These are phyloP conservation scores for Suillus ampliporus DNA, from an alignment of 768 basidiomycete genomes.

Conservation along the genomic window DNA sequence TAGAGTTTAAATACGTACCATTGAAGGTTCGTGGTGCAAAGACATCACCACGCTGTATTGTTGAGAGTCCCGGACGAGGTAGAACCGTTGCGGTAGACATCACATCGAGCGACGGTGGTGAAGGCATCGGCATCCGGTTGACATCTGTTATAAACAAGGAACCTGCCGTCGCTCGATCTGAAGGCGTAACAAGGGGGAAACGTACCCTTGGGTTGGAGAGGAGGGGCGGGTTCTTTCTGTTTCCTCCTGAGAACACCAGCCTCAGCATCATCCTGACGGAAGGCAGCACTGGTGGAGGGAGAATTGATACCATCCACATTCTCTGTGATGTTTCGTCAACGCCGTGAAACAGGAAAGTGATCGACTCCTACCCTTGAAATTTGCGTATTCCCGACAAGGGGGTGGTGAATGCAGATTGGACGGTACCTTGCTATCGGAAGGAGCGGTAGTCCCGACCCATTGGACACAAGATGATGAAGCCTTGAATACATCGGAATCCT, in stretches of 20 bases:
- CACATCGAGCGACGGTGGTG: background rate
- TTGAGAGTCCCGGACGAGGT: background rate
- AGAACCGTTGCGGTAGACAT: background rate
- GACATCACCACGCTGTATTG: background rate
- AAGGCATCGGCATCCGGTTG: background rate
- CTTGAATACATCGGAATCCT: background rate
- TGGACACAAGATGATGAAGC: background rate
- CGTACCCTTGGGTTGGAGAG: background rate
- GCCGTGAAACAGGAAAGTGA: background rate
- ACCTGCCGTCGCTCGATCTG: background rate
- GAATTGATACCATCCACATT: background rate
- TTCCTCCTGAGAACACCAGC: background rate
- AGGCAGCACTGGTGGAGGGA: background rate
- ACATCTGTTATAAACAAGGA: background rate
- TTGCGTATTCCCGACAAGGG: background rate
- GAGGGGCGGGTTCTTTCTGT: background rate
- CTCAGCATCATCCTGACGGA: background rate
- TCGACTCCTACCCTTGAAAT: slow-evolving; percentile 1
- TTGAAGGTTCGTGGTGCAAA: background rate
- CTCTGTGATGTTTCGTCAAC: background rate
- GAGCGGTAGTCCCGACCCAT: background rate
- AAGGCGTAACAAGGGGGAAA: background rate
- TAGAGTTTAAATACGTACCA: background rate
- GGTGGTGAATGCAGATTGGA: background rate
- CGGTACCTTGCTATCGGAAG: background rate